Conservation (phyloP, 805 yeast species). For the Phaffomyces antillensis region DNA sequence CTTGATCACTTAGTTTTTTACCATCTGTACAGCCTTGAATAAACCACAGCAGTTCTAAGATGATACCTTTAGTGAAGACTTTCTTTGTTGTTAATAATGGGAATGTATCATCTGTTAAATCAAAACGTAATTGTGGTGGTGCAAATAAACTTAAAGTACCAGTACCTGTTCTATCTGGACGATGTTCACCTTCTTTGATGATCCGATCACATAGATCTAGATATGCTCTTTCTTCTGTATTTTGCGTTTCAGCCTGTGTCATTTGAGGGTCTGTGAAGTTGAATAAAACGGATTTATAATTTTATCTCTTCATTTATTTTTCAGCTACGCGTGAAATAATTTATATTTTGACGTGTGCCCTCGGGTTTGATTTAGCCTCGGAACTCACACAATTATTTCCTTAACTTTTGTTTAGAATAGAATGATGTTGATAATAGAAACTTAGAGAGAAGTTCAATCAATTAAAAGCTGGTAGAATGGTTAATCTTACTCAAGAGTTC, state of each 20-base stretch:
- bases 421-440: too few relatives aligned
- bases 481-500: conserved; percentile 7
- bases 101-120: conserved; percentile 60
- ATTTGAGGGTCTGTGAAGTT: neutral
- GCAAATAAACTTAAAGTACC: conserved; percentile 90
- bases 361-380: too few relatives aligned
- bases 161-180: conserved; percentile 97
- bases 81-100: conserved; percentile 91
- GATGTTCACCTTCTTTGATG: conserved; percentile 75
- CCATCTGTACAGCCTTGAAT: conserved; percentile 87
- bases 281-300: neutral
- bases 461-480: conserved; percentile 1
- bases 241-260: conserved; percentile 9
- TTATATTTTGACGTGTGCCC: too few relatives aligned
- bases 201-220: conserved; percentile 74
- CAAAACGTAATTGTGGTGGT: conserved; percentile 91
- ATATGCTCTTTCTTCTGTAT: conserved; percentile 72
- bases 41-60: conserved; percentile 91
- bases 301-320: neutral
- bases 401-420: too few relatives aligned
- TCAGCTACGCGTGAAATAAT: neutral
- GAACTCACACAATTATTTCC: too few relatives aligned
- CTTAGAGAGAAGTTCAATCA: too few relatives aligned
- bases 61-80: conserved; percentile 83
- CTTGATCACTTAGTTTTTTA: conserved; percentile 64